These are phyloP conservation scores for Phaffomyces opuntiae DNA, from an alignment of 805 yeast species.

Conservation along the genomic window DNA sequence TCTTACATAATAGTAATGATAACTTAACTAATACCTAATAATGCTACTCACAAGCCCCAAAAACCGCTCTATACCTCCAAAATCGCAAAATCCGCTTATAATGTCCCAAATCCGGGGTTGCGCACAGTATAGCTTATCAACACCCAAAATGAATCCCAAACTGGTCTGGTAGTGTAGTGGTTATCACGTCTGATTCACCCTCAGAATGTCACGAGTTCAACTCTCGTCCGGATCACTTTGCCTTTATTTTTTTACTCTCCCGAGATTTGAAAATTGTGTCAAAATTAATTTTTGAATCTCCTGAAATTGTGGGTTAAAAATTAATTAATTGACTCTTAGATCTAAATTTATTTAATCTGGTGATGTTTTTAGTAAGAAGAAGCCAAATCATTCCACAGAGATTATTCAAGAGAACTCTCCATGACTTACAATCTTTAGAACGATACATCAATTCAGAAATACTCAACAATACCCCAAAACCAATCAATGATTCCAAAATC, in stretches of 20 bases:
- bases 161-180: constrained; percentile 30
- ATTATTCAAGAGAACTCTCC: no score
- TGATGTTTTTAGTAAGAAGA: no score
- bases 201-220: constrained; percentile 31
- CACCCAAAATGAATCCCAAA: neutral
- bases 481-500: neutral
- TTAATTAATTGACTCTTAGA: no score
- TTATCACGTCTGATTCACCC: constrained; percentile 31
- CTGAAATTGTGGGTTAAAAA: neutral
- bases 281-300: neutral
- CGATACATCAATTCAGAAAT: neutral
- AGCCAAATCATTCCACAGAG: no score
- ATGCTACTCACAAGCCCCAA: no score
- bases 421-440: neutral
- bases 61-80: no score
- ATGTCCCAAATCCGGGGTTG: no score
- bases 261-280: neutral
- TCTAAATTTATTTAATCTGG: neutral
- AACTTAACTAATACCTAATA: no score
- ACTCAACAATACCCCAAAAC: neutral
- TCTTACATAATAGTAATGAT: no score
- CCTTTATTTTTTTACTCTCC: no score
- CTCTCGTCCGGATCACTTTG: constrained; percentile 26
- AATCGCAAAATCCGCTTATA: no score
- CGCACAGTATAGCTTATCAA: no score